Conservation (phyloP, 495 filamentous ascomycete genomes). For the Neurospora pannonica region DNA sequence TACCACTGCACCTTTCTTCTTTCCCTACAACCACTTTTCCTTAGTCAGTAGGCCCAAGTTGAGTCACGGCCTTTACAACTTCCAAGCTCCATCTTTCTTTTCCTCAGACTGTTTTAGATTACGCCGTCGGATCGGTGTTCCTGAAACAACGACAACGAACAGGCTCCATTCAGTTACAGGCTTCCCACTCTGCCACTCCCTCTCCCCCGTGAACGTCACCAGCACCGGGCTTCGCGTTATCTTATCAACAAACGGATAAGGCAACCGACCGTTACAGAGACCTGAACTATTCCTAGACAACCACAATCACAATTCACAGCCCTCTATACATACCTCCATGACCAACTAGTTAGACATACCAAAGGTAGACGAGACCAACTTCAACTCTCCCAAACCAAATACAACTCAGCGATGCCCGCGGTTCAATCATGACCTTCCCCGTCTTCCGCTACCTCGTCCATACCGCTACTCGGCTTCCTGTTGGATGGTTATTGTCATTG, state of each 20-base stretch:
- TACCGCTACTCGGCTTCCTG: neutral
- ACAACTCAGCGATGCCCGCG: neutral
- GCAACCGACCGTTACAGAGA: neutral
- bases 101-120: neutral
- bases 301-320: neutral
- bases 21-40: neutral
- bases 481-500: neutral
- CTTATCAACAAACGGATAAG: neutral
- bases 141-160: neutral
- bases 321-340: neutral
- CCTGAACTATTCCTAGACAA: neutral
- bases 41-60: neutral
- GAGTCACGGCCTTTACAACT: neutral
- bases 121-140: neutral
- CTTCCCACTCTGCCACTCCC: neutral
- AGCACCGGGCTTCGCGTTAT: neutral
- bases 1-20: neutral
- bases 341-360: neutral
- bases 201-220: neutral
- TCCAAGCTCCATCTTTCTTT: neutral
- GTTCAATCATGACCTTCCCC: constrained; percentile 1
- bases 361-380: neutral
- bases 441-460: neutral
- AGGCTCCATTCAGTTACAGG: neutral
- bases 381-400: neutral